Conservation (phyloP, 1,284 basidiomycete genomes). For the Trametes polyzona region DNA sequence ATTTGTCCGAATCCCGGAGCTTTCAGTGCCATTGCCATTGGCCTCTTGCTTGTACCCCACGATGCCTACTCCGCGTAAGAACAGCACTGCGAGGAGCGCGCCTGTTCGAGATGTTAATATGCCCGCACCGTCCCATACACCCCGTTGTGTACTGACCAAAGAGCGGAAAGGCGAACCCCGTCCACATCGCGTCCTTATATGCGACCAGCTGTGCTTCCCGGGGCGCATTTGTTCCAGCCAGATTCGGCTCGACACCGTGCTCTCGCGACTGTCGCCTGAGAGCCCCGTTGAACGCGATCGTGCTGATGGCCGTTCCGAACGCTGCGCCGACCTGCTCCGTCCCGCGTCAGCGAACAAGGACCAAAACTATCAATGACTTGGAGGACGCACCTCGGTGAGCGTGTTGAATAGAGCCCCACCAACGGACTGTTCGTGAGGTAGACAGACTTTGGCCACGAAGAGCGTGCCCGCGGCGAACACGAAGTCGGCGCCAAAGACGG, state of each 20-base stretch:
- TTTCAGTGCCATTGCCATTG: no score
- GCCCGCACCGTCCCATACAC: neutral
- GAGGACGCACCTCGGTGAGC: constrained; percentile 75
- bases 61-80: constrained; percentile 62
- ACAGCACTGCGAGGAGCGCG: constrained; percentile 50
- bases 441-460: constrained; percentile 74
- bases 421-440: constrained; percentile 78
- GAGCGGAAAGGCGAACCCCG: constrained; percentile 54
- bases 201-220: constrained; percentile 46
- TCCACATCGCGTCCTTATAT: constrained; percentile 70
- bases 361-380: neutral
- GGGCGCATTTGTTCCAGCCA: constrained; percentile 40
- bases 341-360: neutral
- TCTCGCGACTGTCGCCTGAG: constrained; percentile 37
- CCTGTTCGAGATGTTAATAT: constrained; percentile 38
- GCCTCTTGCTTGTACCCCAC: constrained; percentile 58
- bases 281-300: constrained; percentile 69
- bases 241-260: constrained; percentile 37
- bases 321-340: constrained; percentile 34
- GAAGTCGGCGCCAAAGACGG: constrained; percentile 81
- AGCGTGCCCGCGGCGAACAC: constrained; percentile 76
- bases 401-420: constrained; percentile 79
- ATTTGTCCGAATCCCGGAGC: no score
- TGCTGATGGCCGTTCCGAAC: constrained; percentile 75
- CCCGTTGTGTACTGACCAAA: neutral